Evolutionary conservation across 2,329 filamentous ascomycete species (phyloP).

Genomic region (Aphanoascus verrucosus): DNA sequence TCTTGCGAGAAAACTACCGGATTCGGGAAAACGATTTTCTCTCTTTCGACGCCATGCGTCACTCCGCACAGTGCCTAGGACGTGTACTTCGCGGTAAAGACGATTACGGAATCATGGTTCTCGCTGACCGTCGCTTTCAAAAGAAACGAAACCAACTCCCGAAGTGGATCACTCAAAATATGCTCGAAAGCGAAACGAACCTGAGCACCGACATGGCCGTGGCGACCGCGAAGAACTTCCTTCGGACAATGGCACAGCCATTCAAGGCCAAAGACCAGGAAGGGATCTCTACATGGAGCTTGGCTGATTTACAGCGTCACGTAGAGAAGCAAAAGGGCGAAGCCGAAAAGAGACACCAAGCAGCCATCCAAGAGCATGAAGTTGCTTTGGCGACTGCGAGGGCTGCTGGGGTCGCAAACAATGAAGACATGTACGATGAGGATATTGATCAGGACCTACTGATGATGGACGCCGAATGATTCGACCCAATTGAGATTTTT

Average conservation of each 20-base stretch:
- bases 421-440: slow-evolving; percentile 31
- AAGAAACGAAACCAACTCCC: slow-evolving; percentile 85
- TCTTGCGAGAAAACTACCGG: slow-evolving; percentile 90
- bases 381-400: slow-evolving; percentile 15
- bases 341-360: slow-evolving; percentile 49
- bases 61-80: slow-evolving; percentile 90
- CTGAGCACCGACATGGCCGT: slow-evolving; percentile 93
- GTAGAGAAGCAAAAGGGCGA: slow-evolving; percentile 58
- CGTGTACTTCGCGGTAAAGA: slow-evolving; percentile 93
- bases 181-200: slow-evolving; percentile 76
- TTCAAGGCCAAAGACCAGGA: slow-evolving; percentile 76
- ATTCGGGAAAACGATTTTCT: slow-evolving; percentile 96
- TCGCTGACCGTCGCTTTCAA: slow-evolving; percentile 85
- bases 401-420: slow-evolving; percentile 18
- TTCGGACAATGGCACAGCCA: slow-evolving; percentile 84
- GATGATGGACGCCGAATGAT: slow-evolving; percentile 25
- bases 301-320: slow-evolving; percentile 65
- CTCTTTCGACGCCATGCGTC: slow-evolving; percentile 98
- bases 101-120: slow-evolving; percentile 99
- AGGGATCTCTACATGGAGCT: slow-evolving; percentile 84
- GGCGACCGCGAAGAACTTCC: slow-evolving; percentile 75
- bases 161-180: slow-evolving; percentile 89
- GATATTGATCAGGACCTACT: slow-evolving; percentile 36
- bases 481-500: neutral
- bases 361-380: slow-evolving; percentile 36